These are phyloP conservation scores for Beauveria sp. DNA, from an alignment of 2,329 filamentous ascomycete species.

Conservation along the genomic window DNA sequence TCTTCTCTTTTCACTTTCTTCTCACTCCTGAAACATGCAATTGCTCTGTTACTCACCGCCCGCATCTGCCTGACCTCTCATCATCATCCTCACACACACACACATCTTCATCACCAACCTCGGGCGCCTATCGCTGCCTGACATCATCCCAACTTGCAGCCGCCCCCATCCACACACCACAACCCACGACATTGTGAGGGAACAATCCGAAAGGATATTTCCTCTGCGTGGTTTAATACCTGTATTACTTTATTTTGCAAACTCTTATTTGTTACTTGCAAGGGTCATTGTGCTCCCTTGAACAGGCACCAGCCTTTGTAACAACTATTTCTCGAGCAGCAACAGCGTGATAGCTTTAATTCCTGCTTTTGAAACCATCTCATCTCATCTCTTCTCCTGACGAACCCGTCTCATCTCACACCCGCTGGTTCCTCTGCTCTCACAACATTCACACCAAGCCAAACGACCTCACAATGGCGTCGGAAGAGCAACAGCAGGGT, in stretches of 20 bases:
- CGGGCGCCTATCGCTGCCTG: conserved; percentile 10
- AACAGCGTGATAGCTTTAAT: background rate
- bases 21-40: conserved; percentile 2
- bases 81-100: background rate
- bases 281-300: background rate
- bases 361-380: background rate
- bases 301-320: background rate
- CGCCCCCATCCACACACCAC: background rate
- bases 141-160: conserved; percentile 2
- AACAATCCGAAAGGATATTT: background rate
- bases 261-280: background rate
- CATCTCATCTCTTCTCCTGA: background rate
- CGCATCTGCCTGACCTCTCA: conserved; percentile 1
- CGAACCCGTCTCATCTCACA: background rate
- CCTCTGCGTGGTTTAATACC: background rate
- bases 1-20: background rate
- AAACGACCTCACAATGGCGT: conserved; percentile 3
- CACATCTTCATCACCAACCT: background rate
- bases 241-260: background rate
- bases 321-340: background rate
- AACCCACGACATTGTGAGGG: background rate
- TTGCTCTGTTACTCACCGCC: conserved; percentile 2
- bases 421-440: background rate
- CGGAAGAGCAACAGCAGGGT: conserved; percentile 7
- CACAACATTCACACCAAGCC: background rate